phyloP scores from a whole-genome alignment of 2,329 filamentous ascomycete genomes.

The Nothomitra cinnamomea region DNA sequence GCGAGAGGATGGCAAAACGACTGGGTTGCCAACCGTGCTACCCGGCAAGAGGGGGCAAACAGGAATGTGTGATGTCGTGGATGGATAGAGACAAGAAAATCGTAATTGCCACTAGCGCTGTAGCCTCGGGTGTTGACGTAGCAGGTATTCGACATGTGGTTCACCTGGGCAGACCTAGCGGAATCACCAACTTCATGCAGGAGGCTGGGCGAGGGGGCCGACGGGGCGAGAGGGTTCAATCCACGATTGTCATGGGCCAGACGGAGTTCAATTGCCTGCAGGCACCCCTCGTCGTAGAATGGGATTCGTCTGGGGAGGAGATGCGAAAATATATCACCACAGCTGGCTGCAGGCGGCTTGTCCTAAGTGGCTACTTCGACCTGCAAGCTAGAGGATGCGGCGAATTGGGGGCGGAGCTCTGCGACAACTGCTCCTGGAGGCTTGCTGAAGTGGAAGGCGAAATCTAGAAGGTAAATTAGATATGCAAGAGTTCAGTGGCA shows the following conservation, averaged over 20 bases:
- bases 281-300: not conserved
- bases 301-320: no score
- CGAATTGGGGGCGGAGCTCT: not conserved
- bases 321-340: no score
- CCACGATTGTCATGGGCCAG: not conserved
- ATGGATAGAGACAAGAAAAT: slow-evolving; percentile 4
- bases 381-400: not conserved
- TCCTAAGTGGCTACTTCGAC: not conserved
- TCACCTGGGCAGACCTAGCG: slow-evolving; percentile 7
- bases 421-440: slow-evolving; percentile 5
- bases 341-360: no score
- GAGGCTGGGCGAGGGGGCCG: slow-evolving; percentile 8
- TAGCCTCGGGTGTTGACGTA: slow-evolving; percentile 13
- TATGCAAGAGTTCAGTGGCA: no score
- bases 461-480: no score
- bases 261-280: slow-evolving; percentile 2
- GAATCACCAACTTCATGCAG: slow-evolving; percentile 10
- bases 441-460: no score
- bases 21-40: slow-evolving; percentile 5
- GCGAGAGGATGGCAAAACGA: slow-evolving; percentile 3
- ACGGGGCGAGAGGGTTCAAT: slow-evolving; percentile 6
- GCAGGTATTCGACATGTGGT: slow-evolving; percentile 10
- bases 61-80: no score
- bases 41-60: not conserved
- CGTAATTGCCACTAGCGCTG: slow-evolving; percentile 12